These are phyloP conservation scores for Solanum chiquidenum DNA, from an alignment of 257 asterid species.

Conservation along the genomic window DNA sequence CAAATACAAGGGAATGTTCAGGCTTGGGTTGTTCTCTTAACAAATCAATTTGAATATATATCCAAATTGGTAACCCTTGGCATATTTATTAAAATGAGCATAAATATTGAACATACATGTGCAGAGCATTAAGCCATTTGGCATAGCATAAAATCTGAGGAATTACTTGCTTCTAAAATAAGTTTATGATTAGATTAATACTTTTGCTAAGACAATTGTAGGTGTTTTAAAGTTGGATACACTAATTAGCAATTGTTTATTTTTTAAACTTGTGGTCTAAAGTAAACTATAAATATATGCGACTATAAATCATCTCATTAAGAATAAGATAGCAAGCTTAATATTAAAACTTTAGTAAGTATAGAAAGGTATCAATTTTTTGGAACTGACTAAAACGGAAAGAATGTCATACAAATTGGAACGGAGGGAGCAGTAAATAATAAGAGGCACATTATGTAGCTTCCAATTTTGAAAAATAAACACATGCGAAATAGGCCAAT, in stretches of 20 bases:
- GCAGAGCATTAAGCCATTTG: neutral
- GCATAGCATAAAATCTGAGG: neutral
- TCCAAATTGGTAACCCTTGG: neutral
- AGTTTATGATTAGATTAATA: neutral
- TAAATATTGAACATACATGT: neutral
- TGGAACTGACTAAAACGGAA: neutral
- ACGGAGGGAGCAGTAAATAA: neutral
- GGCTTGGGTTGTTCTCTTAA: neutral
- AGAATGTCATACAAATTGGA: neutral
- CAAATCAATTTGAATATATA: neutral
- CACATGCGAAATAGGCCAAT: neutral
- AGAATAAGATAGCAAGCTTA: neutral
- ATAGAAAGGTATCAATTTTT: neutral
- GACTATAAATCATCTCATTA: neutral
- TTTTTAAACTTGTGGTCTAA: neutral
- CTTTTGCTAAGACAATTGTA: neutral
- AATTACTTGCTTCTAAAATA: neutral
- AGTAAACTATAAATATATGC: neutral
- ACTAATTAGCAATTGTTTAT: neutral
- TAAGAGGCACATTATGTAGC: neutral
- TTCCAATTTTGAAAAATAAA: neutral
- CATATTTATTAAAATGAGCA: neutral
- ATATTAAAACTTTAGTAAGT: neutral
- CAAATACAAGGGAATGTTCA: neutral
- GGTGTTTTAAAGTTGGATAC: neutral